Evolutionary conservation across 192 early-diverging fungal species (phyloP).

Genomic region (Coemansia sp.): DNA sequence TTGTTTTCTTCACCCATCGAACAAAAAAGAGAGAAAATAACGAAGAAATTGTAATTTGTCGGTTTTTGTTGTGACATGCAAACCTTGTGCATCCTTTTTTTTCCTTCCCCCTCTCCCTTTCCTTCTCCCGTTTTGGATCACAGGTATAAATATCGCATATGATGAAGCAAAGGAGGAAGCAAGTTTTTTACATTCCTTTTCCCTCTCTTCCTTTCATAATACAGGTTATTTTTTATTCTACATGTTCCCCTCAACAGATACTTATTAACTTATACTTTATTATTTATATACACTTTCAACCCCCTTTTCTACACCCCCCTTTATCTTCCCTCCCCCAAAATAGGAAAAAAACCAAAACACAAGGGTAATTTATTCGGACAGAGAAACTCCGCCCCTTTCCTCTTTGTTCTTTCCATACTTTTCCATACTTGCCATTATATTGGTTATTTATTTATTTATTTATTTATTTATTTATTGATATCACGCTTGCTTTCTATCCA

Average conservation of each 20-base stretch:
- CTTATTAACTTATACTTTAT: no score
- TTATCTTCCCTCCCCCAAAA: no score
- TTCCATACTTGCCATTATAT: background rate
- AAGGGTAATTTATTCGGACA: no score
- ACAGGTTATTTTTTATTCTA: background rate
- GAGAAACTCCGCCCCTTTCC: slow-evolving; percentile 6
- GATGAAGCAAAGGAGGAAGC: background rate
- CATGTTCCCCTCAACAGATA: background rate
- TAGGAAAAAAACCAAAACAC: no score
- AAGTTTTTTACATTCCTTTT: background rate
- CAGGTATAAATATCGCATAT: background rate
- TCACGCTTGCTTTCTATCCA: no score
- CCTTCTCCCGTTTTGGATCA: background rate
- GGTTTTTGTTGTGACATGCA: no score
- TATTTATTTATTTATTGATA: background rate
- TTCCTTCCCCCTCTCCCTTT: background rate
- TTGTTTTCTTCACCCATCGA: no score
- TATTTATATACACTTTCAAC: no score
- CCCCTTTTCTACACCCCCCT: no score
- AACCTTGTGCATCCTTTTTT: background rate
- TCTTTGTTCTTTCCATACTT: background rate
- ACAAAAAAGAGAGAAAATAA: no score
- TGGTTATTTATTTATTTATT: background rate
- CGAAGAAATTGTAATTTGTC: no score
- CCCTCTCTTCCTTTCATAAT: background rate